Evolutionary conservation across 2,329 filamentous ascomycete genomes (phyloP).

Genomic region (Didymella glomerata): DNA sequence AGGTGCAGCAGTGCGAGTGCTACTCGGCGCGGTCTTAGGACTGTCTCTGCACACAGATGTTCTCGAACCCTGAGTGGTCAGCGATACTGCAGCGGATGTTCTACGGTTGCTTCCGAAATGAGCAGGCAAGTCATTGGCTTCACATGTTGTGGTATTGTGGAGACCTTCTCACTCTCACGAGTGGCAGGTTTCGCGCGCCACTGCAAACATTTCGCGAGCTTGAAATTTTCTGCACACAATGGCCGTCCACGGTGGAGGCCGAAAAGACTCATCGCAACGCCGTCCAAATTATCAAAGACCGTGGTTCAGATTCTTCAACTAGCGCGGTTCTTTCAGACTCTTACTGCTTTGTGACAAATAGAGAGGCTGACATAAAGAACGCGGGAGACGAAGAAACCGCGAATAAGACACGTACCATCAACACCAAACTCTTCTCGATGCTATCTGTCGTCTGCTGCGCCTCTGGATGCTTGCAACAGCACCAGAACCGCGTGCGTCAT

Average conservation of each 20-base stretch:
- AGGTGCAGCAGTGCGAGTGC: conserved; percentile 14
- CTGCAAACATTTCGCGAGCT: conserved; percentile 1
- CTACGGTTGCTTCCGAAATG: conserved; percentile 3
- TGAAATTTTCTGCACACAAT: neutral
- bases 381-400: neutral
- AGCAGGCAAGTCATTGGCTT: neutral
- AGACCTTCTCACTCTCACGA: neutral
- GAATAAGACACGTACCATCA: neutral
- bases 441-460: neutral
- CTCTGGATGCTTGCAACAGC: neutral
- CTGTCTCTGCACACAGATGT: conserved; percentile 8
- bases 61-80: conserved; percentile 23
- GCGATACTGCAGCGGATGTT: conserved; percentile 1
- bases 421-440: neutral
- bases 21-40: conserved; percentile 14
- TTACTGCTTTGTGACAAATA: neutral
- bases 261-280: neutral
- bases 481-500: neutral
- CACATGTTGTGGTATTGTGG: neutral
- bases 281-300: neutral
- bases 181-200: conserved; percentile 1
- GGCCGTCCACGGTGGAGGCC: neutral
- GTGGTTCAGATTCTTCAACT: neutral
- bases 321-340: neutral
- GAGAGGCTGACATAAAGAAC: neutral